Base-by-base conservation (phyloP, 1,284 basidiomycete genomes). In the Phylloboletellus chloephorus region DNA sequence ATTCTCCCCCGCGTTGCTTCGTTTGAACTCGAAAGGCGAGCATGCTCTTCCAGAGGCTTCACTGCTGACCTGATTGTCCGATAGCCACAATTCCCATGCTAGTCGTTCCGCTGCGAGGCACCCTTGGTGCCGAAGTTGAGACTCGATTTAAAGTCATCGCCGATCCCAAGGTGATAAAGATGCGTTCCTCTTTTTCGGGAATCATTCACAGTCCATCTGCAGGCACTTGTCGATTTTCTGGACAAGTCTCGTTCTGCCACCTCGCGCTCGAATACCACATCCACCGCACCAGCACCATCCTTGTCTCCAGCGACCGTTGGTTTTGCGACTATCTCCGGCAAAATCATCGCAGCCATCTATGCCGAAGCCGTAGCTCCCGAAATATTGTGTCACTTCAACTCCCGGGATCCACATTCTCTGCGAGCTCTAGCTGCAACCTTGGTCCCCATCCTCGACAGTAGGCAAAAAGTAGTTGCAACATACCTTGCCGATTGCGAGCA, bases 291-390 rank as follows among this genome's bases (percentile, higher is more conserved):
- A 0, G 86, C 89, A 0, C 88, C 88, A 0, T 69, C 79, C 0
- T 68, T 94, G 9, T 72, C 83, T 2, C 89, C 90, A 0, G 86
- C 88, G 0, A 92, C 89, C 0, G 79, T 91, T 45, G 82, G 82
- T 7, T 81, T 82, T 54, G 67, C 71, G 46, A 65, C 72, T 4
- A 62, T 69, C 5, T 79, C 76, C 33, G 78, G 76, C 45, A 64
- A 65, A 16, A 71, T 92, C 47, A 79, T 91, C 48, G 71, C 73
- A 41, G 67, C 74, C 1, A 64, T 88, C 10, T 85, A 91, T 55
- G 71, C 75, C 2, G 68, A 70, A 4, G 62, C 63, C 2, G 75
- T 69, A 1, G 67, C 76, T 47, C 79, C 80, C 5, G 74, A 77
- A 44, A 63, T 55, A 7, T 57, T 83, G 35, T 56, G 56, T 33